Evolutionary conservation across 805 yeast genomes (phyloP).

Genomic region (Hanseniaspora mollemarum): DNA sequence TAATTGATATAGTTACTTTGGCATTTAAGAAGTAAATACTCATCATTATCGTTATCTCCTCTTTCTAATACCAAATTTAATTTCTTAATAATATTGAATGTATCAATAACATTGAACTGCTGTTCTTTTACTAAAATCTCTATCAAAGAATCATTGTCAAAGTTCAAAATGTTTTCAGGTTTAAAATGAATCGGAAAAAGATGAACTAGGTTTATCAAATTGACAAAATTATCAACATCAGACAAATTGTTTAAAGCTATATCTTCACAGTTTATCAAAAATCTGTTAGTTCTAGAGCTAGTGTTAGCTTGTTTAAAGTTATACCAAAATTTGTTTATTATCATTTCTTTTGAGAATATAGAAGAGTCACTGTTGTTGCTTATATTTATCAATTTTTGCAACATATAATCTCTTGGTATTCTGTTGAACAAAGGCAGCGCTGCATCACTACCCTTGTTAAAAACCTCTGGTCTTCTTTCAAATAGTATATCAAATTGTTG

Average conservation of each 20-base stretch:
- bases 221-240: not conserved
- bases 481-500: not conserved
- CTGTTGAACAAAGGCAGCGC: constrained; percentile 3
- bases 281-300: constrained; percentile 9
- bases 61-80: not conserved
- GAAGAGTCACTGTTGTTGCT: not conserved
- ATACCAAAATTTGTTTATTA: constrained; percentile 10
- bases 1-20: constrained; percentile 7
- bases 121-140: not conserved
- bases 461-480: not conserved
- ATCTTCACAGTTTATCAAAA: not conserved
- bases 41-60: constrained; percentile 1
- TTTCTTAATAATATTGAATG: constrained; percentile 3
- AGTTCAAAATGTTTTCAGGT: not conserved
- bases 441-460: not conserved
- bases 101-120: constrained; percentile 5
- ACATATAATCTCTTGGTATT: constrained; percentile 10
- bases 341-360: constrained; percentile 8
- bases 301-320: constrained; percentile 14
- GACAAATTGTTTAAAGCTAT: constrained; percentile 2
- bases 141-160: not conserved
- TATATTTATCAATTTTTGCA: constrained; percentile 1
- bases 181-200: constrained; percentile 12
- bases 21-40: constrained; percentile 1
- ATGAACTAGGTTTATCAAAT: not conserved